Percentiles rank a stretch among this genome's conserved stretches.
phyloP scores from a whole-genome alignment of 768 basidiomycete species.

The Boletus fagicola region DNA sequence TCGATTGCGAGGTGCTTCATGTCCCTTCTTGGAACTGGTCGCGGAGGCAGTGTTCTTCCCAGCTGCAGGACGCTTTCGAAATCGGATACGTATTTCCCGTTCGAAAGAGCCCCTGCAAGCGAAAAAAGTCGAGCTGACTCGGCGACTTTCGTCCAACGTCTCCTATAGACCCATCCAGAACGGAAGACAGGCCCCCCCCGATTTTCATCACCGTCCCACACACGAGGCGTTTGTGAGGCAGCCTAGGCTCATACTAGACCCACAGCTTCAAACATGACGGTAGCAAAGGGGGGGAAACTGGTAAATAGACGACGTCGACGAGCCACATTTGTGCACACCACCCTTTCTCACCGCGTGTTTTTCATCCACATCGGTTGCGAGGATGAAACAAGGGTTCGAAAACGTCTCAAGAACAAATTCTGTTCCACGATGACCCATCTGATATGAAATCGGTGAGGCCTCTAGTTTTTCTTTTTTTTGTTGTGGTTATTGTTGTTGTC shows the following conservation, averaged over 20 bases:
- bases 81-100: neutral
- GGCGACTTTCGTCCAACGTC: neutral
- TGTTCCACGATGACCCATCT: constrained; percentile 7
- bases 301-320: neutral
- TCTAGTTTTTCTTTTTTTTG: neutral
- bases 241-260: constrained; percentile 9
- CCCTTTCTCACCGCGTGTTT: constrained; percentile 10
- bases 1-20: neutral
- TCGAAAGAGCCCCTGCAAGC: neutral
- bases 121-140: neutral
- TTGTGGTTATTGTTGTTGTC: neutral
- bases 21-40: neutral
- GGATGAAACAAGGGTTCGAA: constrained; percentile 22
- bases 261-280: neutral
- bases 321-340: neutral
- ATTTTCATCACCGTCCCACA: constrained; percentile 1
- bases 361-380: constrained; percentile 8
- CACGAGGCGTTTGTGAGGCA: constrained; percentile 27
- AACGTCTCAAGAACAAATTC: neutral
- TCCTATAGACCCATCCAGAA: constrained; percentile 4
- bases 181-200: neutral
- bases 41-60: constrained; percentile 8
- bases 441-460: constrained; percentile 23
- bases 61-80: constrained; percentile 1
- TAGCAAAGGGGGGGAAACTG: neutral